A percentile compares a stretch with the other conserved stretches of the same genome.
These are phyloP conservation scores for Botrytis squamosa DNA, from an alignment of 2,329 filamentous ascomycete genomes.

Conservation along the genomic window DNA sequence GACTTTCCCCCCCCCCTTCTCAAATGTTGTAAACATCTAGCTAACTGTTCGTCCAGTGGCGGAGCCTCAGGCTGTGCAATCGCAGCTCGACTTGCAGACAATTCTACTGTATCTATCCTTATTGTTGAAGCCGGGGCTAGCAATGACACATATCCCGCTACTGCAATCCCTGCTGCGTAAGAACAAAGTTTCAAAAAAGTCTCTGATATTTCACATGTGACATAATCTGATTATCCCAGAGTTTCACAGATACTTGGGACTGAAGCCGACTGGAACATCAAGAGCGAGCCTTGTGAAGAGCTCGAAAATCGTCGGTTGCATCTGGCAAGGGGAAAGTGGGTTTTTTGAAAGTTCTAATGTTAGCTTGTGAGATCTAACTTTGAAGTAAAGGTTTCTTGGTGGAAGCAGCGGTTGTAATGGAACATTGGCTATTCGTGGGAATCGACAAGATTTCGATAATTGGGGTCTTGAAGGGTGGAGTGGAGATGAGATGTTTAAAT, in stretches of 20 bases:
- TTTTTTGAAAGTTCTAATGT: background rate
- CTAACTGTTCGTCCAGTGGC: background rate
- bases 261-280: background rate
- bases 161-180: constrained; percentile 1
- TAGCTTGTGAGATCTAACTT: background rate
- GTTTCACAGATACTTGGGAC: constrained; percentile 2
- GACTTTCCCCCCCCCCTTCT: background rate
- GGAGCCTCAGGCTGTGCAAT: background rate
- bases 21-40: background rate
- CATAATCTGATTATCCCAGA: background rate
- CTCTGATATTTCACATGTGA: background rate
- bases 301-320: background rate
- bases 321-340: background rate
- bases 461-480: background rate
- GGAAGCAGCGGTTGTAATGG: constrained; percentile 6
- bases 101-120: background rate
- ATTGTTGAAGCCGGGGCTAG: background rate
- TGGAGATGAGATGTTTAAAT: constrained; percentile 1
- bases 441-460: background rate
- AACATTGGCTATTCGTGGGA: background rate
- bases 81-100: background rate
- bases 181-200: background rate
- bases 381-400: background rate
- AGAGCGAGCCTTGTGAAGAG: background rate
- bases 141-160: background rate